phyloP scores from a whole-genome alignment of 192 early-diverging fungal genomes.

The Phlyctochytrium planicorne region DNA sequence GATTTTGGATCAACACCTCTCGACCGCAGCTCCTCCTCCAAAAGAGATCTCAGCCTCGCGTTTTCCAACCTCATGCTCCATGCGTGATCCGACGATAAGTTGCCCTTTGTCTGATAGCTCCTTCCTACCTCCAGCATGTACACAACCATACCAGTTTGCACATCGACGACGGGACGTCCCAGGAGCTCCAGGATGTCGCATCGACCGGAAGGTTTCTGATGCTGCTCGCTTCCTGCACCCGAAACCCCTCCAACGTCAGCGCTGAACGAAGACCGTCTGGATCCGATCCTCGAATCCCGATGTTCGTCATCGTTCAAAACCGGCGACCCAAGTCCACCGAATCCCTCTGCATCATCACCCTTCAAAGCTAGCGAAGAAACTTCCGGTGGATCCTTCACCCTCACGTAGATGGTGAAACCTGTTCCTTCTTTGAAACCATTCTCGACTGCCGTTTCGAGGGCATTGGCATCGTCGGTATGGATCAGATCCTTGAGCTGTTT shows the following conservation, averaged over 20 bases:
- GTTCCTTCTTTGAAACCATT: slow-evolving; percentile 4
- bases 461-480: neutral
- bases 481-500: slow-evolving; percentile 1
- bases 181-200: slow-evolving; percentile 4
- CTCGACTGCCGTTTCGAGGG: neutral
- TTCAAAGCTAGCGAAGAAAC: neutral
- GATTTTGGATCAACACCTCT: slow-evolving; percentile 24
- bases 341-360: neutral
- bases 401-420: slow-evolving; percentile 7
- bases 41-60: slow-evolving; percentile 27
- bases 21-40: slow-evolving; percentile 24
- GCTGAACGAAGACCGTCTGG: neutral
- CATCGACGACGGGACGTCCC: slow-evolving; percentile 1
- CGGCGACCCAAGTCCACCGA: neutral
- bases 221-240: neutral
- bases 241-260: neutral
- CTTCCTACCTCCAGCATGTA: slow-evolving; percentile 9
- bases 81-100: neutral
- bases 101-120: neutral
- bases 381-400: neutral
- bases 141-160: neutral
- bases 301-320: too few relatives aligned
- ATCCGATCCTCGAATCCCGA: neutral
- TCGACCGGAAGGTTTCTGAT: neutral
- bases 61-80: slow-evolving; percentile 20